These are phyloP conservation scores for Nothophoma quercina DNA, from an alignment of 2,329 filamentous ascomycete species.

Conservation along the genomic window DNA sequence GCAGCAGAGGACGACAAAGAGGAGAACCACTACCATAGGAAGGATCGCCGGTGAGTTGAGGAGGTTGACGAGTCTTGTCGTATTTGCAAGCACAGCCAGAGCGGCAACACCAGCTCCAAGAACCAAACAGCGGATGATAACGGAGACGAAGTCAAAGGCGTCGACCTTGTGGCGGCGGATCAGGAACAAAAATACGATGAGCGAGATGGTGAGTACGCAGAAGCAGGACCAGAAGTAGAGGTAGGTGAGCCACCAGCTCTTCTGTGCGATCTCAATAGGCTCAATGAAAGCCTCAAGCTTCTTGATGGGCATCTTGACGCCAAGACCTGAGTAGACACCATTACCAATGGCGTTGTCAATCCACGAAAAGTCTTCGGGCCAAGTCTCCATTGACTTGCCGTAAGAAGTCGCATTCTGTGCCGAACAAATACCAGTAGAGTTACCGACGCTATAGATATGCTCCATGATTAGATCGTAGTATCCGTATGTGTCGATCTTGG, in stretches of 20 bases:
- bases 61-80: constrained; percentile 29
- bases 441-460: constrained; percentile 36
- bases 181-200: constrained; percentile 50
- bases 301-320: constrained; percentile 43
- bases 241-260: constrained; percentile 44
- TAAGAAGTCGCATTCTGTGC: constrained; percentile 26
- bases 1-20: constrained; percentile 42
- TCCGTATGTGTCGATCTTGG: constrained; percentile 36
- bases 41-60: constrained; percentile 45
- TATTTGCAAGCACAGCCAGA: constrained; percentile 40
- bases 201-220: constrained; percentile 46
- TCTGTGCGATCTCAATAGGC: constrained; percentile 35
- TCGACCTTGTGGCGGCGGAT: constrained; percentile 51
- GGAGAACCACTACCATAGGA: constrained; percentile 45
- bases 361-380: constrained; percentile 30
- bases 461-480: constrained; percentile 22
- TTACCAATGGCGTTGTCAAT: constrained; percentile 35
- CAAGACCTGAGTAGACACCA: constrained; percentile 43
- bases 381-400: constrained; percentile 12
- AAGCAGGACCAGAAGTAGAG: constrained; percentile 51
- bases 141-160: constrained; percentile 50
- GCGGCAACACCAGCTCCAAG: constrained; percentile 38
- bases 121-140: constrained; percentile 40
- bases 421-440: constrained; percentile 43
- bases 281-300: constrained; percentile 33